Percentiles rank a stretch among this genome's conserved stretches.
Evolutionary conservation across 208 protist species (phyloP).

Genomic region (Tritrichomonas foetus): DNA sequence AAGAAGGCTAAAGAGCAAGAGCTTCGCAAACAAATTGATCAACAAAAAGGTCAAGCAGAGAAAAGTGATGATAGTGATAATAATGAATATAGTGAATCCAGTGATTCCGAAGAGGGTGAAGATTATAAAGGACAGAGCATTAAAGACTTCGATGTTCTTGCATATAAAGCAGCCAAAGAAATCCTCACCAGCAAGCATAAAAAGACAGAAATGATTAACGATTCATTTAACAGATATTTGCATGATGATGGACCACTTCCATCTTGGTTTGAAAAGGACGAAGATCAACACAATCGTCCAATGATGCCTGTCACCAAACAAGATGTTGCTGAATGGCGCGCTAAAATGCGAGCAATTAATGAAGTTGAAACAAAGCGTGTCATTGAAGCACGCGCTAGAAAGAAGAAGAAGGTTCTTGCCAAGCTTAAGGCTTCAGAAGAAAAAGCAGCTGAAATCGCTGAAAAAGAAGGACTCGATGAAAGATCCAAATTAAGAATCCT

Average conservation of each 20-base stretch:
- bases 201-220: conserved; percentile 45
- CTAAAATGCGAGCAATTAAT: conserved; percentile 48
- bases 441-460: conserved; percentile 32
- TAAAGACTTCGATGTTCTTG: background rate
- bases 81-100: too few species aligned
- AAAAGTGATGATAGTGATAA: too few species aligned
- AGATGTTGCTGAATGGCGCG: conserved; percentile 48
- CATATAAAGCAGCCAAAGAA: background rate
- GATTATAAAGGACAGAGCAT: background rate
- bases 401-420: conserved; percentile 41
- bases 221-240: conserved; percentile 51
- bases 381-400: conserved; percentile 48
- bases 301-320: conserved; percentile 49
- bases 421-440: conserved; percentile 31
- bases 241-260: conserved; percentile 49
- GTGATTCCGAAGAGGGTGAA: background rate
- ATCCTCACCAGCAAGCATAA: conserved; percentile 34
- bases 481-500: background rate
- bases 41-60: too few species aligned
- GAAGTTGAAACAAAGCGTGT: conserved; percentile 56
- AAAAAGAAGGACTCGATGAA: conserved; percentile 28
- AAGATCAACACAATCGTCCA: conserved; percentile 38
- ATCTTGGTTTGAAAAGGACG: conserved; percentile 54
- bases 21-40: too few species aligned
- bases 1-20: too few species aligned